Percentiles rank a stretch among this genome's conserved stretches.
Evolutionary conservation across 805 yeast species (phyloP).

Genomic region (Wickerhamomyces xylosicus): DNA sequence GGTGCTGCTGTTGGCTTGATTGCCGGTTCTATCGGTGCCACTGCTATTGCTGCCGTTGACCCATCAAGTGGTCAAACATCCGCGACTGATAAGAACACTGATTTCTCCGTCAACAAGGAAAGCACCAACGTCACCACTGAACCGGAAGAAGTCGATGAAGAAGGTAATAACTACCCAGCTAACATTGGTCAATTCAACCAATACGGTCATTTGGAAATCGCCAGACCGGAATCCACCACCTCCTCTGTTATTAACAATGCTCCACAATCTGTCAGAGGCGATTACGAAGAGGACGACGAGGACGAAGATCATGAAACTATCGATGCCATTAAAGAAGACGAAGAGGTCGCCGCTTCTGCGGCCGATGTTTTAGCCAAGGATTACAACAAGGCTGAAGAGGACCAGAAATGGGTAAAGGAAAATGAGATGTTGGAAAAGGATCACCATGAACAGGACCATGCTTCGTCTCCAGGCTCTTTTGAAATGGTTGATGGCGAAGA

Average conservation of each 20-base stretch:
- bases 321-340: constrained; percentile 11
- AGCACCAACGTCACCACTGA: constrained; percentile 16
- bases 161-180: constrained; percentile 15
- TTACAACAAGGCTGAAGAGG: constrained; percentile 7
- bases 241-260: constrained; percentile 91
- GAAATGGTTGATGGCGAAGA: constrained; percentile 15
- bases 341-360: constrained; percentile 20
- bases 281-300: constrained; percentile 21
- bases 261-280: constrained; percentile 83
- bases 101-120: constrained; percentile 14
- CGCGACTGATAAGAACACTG: constrained; percentile 22
- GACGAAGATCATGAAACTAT: constrained; percentile 10
- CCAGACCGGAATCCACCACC: constrained; percentile 70
- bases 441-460: constrained; percentile 1
- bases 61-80: constrained; percentile 18
- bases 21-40: constrained; percentile 20
- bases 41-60: constrained; percentile 13
- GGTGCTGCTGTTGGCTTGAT: constrained; percentile 20
- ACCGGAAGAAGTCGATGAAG: constrained; percentile 16
- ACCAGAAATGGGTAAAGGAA: not conserved
- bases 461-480: constrained; percentile 18
- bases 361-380: constrained; percentile 22
- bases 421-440: not conserved
- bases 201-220: constrained; percentile 20
- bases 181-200: constrained; percentile 5